phyloP scores from a whole-genome alignment of 345 rosid genomes.

The Syzygium oleosum region DNA sequence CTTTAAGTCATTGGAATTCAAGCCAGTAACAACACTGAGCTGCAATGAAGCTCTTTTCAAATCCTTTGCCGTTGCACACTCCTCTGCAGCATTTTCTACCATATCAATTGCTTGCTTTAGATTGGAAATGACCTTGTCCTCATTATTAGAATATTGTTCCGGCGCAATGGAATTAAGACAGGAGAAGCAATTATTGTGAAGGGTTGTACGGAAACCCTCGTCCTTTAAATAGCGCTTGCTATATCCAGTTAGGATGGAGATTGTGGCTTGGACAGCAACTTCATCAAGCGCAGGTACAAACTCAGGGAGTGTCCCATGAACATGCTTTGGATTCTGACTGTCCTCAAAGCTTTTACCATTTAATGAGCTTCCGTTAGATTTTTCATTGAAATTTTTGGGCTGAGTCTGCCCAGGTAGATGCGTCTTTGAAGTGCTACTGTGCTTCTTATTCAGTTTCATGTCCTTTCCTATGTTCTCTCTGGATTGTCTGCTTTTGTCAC shows the following conservation, averaged over 20 bases:
- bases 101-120: conserved; percentile 39
- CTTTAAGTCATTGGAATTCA: conserved; percentile 31
- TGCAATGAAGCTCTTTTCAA: conserved; percentile 47
- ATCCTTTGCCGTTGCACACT: conserved; percentile 24
- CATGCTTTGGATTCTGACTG: conserved; percentile 6
- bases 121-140: conserved; percentile 34
- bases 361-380: conserved; percentile 15
- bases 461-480: conserved; percentile 8
- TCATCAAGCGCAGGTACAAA: conserved; percentile 47
- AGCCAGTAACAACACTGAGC: conserved; percentile 41
- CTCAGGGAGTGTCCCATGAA: conserved; percentile 6
- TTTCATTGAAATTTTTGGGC: conserved; percentile 6
- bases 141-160: conserved; percentile 9
- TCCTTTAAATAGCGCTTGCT: conserved; percentile 33
- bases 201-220: conserved; percentile 20
- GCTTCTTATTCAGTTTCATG: conserved; percentile 6
- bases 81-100: conserved; percentile 38
- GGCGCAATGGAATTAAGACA: conserved; percentile 16
- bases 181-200: conserved; percentile 35
- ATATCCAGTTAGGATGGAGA: conserved; percentile 45
- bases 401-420: conserved; percentile 8
- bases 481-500: background rate
- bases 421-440: conserved; percentile 5
- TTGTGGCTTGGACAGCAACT: conserved; percentile 47
- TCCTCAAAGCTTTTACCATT: conserved; percentile 13